Evolutionary conservation across 2,329 filamentous ascomycete species (phyloP).

Genomic region (Madurella fahalii): DNA sequence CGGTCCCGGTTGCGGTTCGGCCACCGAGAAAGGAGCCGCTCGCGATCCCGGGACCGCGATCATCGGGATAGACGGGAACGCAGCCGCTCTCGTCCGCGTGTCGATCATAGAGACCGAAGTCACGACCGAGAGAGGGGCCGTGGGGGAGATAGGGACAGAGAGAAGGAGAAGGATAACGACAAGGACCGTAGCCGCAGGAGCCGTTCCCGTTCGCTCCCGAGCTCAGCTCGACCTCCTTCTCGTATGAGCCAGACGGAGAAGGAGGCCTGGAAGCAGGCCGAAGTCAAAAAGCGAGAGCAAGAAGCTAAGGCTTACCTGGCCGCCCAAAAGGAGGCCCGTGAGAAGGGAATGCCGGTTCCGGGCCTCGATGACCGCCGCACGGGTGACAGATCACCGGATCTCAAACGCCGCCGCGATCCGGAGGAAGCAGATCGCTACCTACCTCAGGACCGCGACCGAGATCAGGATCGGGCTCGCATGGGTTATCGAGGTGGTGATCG

Average conservation of each 20-base stretch:
- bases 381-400: slow-evolving; percentile 42
- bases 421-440: slow-evolving; percentile 22
- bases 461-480: slow-evolving; percentile 17
- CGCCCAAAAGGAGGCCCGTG: slow-evolving; percentile 56
- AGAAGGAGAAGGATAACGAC: slow-evolving; percentile 19
- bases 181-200: slow-evolving; percentile 35
- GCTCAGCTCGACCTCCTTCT: slow-evolving; percentile 34
- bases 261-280: slow-evolving; percentile 57
- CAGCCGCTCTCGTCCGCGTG: slow-evolving; percentile 35
- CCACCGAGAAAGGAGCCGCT: slow-evolving; percentile 36
- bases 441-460: slow-evolving; percentile 27
- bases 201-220: slow-evolving; percentile 40
- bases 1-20: slow-evolving; percentile 26
- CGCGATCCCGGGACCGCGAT: slow-evolving; percentile 30
- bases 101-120: slow-evolving; percentile 12
- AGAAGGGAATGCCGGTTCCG: slow-evolving; percentile 55
- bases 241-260: slow-evolving; percentile 45
- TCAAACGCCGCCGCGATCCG: slow-evolving; percentile 36
- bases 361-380: slow-evolving; percentile 52
- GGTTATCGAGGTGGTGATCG: slow-evolving; percentile 10
- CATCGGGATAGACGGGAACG: slow-evolving; percentile 35
- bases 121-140: slow-evolving; percentile 9
- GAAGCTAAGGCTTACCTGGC: slow-evolving; percentile 63
- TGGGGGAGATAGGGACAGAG: slow-evolving; percentile 19
- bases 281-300: slow-evolving; percentile 58